These are phyloP conservation scores for Eimeria brunetti DNA, from an alignment of 169 alveolate species.

Conservation along the genomic window DNA sequence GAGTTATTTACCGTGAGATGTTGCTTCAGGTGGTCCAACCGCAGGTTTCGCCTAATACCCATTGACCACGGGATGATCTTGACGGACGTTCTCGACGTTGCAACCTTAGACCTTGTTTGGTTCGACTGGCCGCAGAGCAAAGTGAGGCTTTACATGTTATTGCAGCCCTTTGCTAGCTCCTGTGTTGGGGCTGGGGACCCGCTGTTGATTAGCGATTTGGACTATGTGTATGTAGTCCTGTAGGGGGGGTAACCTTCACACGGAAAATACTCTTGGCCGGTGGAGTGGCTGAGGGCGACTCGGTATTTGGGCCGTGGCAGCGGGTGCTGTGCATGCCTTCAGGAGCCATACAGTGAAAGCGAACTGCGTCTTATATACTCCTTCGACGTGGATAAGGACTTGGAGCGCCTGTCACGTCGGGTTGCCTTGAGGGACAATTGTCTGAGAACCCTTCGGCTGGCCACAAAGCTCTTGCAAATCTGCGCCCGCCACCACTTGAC, in stretches of 20 bases:
- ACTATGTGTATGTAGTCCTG: not conserved
- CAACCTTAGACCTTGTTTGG: constrained; percentile 99
- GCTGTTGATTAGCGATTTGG: not conserved
- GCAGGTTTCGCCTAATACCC: constrained; percentile 96
- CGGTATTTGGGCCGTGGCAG: not conserved
- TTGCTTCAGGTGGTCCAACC: constrained; percentile 56
- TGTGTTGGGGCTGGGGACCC: not conserved
- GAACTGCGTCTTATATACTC: constrained; percentile 90
- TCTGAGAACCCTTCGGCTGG: constrained; percentile 93
- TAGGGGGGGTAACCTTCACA: not conserved
- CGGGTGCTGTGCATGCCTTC: not conserved
- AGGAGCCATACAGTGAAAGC: constrained; percentile 90
- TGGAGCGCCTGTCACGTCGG: constrained; percentile 90
- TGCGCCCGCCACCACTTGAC: constrained; percentile 92
- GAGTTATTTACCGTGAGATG: constrained; percentile 28
- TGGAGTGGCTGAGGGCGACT: not conserved
- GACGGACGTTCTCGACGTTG: constrained; percentile 98
- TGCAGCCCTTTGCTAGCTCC: not conserved
- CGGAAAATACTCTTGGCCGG: not conserved
- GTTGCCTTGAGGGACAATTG: constrained; percentile 90
- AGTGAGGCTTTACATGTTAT: constrained; percentile 72
- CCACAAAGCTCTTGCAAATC: constrained; percentile 90
- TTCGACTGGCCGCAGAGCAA: constrained; percentile 98
- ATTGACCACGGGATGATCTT: constrained; percentile 99
- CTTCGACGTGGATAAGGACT: constrained; percentile 94